Conservation (phyloP, 2,329 filamentous ascomycete species). For the Cytospora mali region DNA sequence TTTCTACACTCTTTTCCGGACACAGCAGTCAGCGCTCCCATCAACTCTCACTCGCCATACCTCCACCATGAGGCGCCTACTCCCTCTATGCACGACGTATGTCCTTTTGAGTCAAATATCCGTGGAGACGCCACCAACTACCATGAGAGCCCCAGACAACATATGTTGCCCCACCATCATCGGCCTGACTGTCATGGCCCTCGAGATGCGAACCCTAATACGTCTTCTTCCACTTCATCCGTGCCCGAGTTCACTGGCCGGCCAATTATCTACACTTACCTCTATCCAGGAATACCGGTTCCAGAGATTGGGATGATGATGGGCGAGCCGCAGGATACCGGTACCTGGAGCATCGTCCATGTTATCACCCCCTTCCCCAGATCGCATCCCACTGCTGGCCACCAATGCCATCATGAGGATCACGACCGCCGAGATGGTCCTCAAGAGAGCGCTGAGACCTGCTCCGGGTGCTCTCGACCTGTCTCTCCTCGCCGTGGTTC, state of each 20-base stretch:
- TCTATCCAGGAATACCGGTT: neutral
- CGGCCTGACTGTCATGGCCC: neutral
- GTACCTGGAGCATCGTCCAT: neutral
- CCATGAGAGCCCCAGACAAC: neutral
- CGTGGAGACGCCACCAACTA: neutral
- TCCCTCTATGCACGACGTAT: neutral
- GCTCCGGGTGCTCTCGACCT: neutral
- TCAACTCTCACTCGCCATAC: neutral
- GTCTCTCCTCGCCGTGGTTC: neutral
- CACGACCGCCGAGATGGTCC: neutral
- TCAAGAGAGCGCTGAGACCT: neutral
- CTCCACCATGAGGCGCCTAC: neutral
- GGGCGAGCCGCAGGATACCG: neutral
- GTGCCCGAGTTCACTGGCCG: neutral
- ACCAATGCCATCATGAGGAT: neutral
- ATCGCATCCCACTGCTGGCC: neutral
- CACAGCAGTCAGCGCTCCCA: neutral
- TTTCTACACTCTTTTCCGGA: neutral
- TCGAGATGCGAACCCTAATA: neutral
- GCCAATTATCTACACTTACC: neutral
- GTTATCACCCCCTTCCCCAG: neutral
- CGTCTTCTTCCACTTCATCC: neutral
- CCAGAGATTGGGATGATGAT: neutral
- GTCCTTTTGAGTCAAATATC: neutral
- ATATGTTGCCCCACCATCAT: neutral